These are phyloP conservation scores for Hippophae tibetana DNA, from an alignment of 306 rosid species.

Conservation along the genomic window DNA sequence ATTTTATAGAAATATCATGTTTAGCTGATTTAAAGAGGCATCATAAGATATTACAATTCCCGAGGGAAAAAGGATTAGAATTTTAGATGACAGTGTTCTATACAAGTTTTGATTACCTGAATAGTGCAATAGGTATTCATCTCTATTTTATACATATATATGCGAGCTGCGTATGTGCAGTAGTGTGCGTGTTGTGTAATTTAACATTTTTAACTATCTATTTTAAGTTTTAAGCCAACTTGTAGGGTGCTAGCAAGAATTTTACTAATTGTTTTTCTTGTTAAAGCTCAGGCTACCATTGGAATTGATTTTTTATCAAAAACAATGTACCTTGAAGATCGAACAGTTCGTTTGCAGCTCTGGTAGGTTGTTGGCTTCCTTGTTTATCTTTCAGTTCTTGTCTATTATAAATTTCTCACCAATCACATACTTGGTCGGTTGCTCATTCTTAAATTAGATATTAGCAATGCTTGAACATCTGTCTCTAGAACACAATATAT, in stretches of 20 bases:
- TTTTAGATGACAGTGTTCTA: not conserved
- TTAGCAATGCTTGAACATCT: not conserved
- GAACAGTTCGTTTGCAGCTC: conserved; percentile 98
- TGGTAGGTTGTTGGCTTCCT: conserved; percentile 40
- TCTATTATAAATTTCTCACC: not conserved
- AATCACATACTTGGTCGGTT: not conserved
- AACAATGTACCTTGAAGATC: conserved; percentile 98
- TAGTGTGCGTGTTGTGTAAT: not conserved
- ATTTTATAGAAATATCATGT: too few relatives aligned
- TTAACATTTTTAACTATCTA: not conserved
- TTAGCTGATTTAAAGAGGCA: not conserved
- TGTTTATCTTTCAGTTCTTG: not conserved
- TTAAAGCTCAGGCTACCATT: conserved; percentile 70
- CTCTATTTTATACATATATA: not conserved
- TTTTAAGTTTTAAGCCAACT: not conserved
- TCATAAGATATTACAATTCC: not conserved
- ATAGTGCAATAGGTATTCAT: not conserved
- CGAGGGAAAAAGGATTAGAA: not conserved
- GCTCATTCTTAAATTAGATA: not conserved
- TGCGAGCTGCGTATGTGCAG: not conserved
- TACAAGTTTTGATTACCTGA: not conserved
- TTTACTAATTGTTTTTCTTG: conserved; percentile 14
- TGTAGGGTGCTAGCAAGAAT: conserved; percentile 7
- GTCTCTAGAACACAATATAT: too few relatives aligned
- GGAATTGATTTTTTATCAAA: conserved; percentile 95